Conservation (phyloP, 2,329 filamentous ascomycete species). For the Didymella exigua region DNA sequence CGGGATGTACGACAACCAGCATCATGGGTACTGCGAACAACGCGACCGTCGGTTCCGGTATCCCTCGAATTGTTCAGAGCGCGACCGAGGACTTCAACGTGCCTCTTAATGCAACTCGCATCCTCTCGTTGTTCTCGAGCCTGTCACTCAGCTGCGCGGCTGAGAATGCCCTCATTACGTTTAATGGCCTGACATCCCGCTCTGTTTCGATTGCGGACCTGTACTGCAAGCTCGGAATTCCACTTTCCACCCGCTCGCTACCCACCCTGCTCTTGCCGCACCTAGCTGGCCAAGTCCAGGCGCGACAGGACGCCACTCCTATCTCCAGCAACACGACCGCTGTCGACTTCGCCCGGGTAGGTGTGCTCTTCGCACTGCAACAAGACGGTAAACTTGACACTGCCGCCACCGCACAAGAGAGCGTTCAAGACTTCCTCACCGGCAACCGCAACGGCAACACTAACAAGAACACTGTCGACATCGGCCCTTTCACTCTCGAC, state of each 20-base stretch:
- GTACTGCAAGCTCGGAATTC: conserved; percentile 27
- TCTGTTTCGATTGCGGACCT: conserved; percentile 24
- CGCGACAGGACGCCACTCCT: conserved; percentile 31
- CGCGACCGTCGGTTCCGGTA: conserved; percentile 79
- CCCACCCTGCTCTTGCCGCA: conserved; percentile 35
- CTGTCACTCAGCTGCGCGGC: conserved; percentile 78
- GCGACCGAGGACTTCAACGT: conserved; percentile 75
- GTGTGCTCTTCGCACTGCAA: conserved; percentile 54
- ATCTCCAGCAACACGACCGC: conserved; percentile 45
- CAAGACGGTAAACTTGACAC: conserved; percentile 46
- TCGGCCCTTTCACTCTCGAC: conserved; percentile 41
- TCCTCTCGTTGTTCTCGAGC: conserved; percentile 77
- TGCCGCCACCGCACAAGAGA: conserved; percentile 52
- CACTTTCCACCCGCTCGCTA: conserved; percentile 30
- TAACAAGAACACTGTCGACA: conserved; percentile 31
- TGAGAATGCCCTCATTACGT: conserved; percentile 87
- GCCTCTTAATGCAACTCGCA: conserved; percentile 69
- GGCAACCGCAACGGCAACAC: conserved; percentile 38
- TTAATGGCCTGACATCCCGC: conserved; percentile 61
- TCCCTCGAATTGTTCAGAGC: conserved; percentile 73
- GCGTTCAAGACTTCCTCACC: conserved; percentile 48
- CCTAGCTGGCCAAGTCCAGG: conserved; percentile 19
- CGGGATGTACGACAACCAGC: conserved; percentile 61
- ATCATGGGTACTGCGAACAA: conserved; percentile 50
- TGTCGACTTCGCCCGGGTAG: conserved; percentile 54